Conservation (phyloP, 805 yeast genomes). For the Ogataea trehalophila region DNA sequence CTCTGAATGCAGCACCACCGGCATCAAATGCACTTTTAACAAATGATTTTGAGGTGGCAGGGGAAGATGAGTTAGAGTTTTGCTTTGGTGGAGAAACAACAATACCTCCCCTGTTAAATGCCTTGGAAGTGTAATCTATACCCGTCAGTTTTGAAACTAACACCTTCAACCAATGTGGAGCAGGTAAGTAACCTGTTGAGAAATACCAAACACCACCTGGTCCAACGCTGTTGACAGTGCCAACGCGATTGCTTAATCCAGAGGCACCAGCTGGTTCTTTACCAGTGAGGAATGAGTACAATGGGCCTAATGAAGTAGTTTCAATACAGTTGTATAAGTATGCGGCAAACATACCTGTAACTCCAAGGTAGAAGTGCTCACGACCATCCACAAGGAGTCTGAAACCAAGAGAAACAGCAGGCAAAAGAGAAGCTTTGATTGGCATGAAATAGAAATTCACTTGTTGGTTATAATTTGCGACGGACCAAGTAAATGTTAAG, state of each 20-base stretch:
- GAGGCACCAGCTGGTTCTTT: slow-evolving; percentile 18
- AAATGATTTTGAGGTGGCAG: slow-evolving; percentile 2
- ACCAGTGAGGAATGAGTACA: slow-evolving; percentile 30
- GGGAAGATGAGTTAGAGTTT: slow-evolving; percentile 10
- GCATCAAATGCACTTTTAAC: slow-evolving; percentile 6
- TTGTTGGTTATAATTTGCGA: slow-evolving; percentile 47
- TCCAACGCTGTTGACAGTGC: slow-evolving; percentile 22
- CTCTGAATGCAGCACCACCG: slow-evolving; percentile 24
- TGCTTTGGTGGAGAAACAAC: slow-evolving; percentile 13
- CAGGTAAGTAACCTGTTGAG: slow-evolving; percentile 51
- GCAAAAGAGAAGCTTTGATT: slow-evolving; percentile 51
- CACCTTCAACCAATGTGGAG: slow-evolving; percentile 43
- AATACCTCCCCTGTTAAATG: slow-evolving; percentile 23
- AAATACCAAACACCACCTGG: slow-evolving; percentile 33
- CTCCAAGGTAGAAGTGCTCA: slow-evolving; percentile 34
- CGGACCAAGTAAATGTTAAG: slow-evolving; percentile 58
- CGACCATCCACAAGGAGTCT: slow-evolving; percentile 42
- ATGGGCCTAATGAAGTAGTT: slow-evolving; percentile 48
- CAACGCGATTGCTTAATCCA: slow-evolving; percentile 25
- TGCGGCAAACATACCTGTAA: slow-evolving; percentile 51
- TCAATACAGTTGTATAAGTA: slow-evolving; percentile 61
- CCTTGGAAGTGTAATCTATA: slow-evolving; percentile 26
- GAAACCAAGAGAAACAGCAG: slow-evolving; percentile 38
- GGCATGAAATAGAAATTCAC: slow-evolving; percentile 52
- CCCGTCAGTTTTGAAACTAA: slow-evolving; percentile 28